A percentile compares a stretch with the other conserved stretches of the same genome.
Evolutionary conservation across 345 rosid genomes (phyloP).

Genomic region (Citrus unshiu): DNA sequence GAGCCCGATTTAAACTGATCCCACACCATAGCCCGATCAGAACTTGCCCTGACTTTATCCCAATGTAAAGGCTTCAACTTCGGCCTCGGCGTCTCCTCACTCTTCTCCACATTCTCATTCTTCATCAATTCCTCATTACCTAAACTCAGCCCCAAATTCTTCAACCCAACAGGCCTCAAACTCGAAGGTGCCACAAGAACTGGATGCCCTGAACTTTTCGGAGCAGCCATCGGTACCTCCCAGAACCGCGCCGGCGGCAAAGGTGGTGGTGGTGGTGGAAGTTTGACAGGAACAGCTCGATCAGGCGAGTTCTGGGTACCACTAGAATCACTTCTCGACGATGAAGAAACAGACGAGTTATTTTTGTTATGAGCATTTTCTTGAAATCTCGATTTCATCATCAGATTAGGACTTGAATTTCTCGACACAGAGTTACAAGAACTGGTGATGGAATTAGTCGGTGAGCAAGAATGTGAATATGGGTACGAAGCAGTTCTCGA

Average conservation of each 20-base stretch:
- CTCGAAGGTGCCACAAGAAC: conserved; percentile 34
- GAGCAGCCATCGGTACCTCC: conserved; percentile 37
- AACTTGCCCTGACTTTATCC: conserved; percentile 97
- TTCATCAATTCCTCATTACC: conserved; percentile 20
- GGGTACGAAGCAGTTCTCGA: conserved; percentile 71
- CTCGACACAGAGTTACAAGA: conserved; percentile 34
- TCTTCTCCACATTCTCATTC: conserved; percentile 30
- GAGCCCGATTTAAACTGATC: conserved; percentile 89
- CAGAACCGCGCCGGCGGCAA: conserved; percentile 56
- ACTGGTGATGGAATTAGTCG: conserved; percentile 39
- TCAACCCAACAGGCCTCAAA: conserved; percentile 30
- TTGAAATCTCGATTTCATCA: conserved; percentile 40
- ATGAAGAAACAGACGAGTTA: conserved; percentile 16
- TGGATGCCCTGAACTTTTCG: conserved; percentile 32
- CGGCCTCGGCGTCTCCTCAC: conserved; percentile 54
- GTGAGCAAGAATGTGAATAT: conserved; percentile 48
- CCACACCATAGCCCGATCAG: conserved; percentile 93
- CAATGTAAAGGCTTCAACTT: conserved; percentile 92
- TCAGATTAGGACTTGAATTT: conserved; percentile 35
- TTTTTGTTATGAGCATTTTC: conserved; percentile 20
- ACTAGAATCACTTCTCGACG: conserved; percentile 14
- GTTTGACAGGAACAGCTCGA: conserved; percentile 29
- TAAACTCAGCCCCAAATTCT: conserved; percentile 8
- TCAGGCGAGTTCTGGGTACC: conserved; percentile 18
- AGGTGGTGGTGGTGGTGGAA: conserved; percentile 80